Conservation (phyloP, 2,329 filamentous ascomycete species). For the Botrytis porri region DNA sequence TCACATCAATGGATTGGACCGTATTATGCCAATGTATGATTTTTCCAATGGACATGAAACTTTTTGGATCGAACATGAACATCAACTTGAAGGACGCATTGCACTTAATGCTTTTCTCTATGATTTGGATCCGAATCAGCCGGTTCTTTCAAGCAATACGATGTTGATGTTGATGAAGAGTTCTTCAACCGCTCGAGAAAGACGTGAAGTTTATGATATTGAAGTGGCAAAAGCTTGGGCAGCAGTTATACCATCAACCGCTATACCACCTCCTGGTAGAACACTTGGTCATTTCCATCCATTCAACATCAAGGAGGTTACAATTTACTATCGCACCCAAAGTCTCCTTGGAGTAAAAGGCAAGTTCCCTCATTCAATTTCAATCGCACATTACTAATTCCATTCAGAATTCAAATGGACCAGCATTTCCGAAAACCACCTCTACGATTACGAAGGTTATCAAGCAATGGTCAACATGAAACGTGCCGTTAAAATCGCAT, state of each 20-base stretch:
- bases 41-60: background rate
- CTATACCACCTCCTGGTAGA: background rate
- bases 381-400: background rate
- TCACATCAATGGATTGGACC: background rate
- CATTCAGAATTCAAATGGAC: background rate
- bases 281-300: background rate
- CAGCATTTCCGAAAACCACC: background rate
- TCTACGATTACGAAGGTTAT: background rate
- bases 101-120: slow-evolving; percentile 7
- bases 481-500: background rate
- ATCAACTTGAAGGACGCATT: background rate
- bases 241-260: background rate
- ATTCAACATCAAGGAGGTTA: background rate
- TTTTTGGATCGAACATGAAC: background rate
- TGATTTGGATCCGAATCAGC: slow-evolving; percentile 4
- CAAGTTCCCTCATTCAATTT: background rate
- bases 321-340: background rate
- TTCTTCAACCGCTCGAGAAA: background rate
- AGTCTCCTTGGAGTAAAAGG: background rate
- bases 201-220: background rate
- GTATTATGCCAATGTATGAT: background rate
- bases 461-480: slow-evolving; percentile 9
- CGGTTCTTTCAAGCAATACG: background rate
- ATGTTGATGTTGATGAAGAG: background rate
- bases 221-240: background rate